These are phyloP conservation scores for Coemansia sp. DNA, from an alignment of 192 early-diverging fungal species.

Conservation along the genomic window DNA sequence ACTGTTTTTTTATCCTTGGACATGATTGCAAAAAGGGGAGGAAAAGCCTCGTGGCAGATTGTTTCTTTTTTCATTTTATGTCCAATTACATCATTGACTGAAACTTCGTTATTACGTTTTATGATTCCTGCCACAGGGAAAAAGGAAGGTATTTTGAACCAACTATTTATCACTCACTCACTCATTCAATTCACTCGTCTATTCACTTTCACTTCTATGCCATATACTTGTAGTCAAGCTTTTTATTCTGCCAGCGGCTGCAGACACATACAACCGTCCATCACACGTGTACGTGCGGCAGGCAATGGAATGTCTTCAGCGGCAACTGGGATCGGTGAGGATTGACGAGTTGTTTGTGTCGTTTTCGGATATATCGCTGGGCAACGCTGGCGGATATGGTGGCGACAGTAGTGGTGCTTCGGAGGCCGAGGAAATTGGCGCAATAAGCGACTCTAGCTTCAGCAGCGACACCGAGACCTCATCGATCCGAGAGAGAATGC, in stretches of 20 bases:
- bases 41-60: background rate
- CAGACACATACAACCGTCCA: conserved; percentile 34
- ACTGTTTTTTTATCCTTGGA: background rate
- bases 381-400: background rate
- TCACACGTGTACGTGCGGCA: conserved; percentile 44
- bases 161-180: conserved; percentile 5
- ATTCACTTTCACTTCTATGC: no score
- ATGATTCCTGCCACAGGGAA: background rate
- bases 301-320: conserved; percentile 34
- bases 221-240: conserved; percentile 32
- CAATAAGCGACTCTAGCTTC: background rate
- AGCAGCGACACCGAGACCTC: background rate
- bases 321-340: conserved; percentile 40
- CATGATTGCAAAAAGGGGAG: background rate
- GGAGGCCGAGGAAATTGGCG: background rate
- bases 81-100: background rate
- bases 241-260: conserved; percentile 40
- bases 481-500: background rate
- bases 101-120: background rate
- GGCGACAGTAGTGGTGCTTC: background rate
- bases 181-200: background rate
- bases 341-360: conserved; percentile 52
- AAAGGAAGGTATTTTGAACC: background rate
- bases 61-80: conserved; percentile 5
- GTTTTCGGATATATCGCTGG: conserved; percentile 32